Evolutionary conservation across 495 filamentous ascomycete genomes (phyloP), one percentile per base, ranked within the genome.

Genomic region (Choiromyces venosus): DNA sequence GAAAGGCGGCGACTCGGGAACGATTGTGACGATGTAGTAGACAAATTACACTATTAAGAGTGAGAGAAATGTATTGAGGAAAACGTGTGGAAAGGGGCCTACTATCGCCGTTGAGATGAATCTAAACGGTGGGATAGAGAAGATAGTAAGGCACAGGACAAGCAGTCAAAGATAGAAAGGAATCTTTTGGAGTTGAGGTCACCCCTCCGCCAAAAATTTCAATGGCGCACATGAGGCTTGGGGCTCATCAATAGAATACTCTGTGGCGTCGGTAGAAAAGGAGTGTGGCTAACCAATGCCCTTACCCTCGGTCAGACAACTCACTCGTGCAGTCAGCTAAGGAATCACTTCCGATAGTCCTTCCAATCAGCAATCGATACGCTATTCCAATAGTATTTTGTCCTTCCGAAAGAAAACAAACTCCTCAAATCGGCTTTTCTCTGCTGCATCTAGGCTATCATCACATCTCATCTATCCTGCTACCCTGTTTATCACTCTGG

Each of bases 131-230:
- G 33, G 29, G 52, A 21, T n/a, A 38, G 44, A 33, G 37, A 16
- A 25, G 64, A 72, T 52, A 52, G 37, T n/a, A 71, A 65, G 29
- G 69, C 70, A 74, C 71, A 70, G 64, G 73, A n/a, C 74, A 70
- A 69, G 65, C 39, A 70, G 74, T 52, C 44, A 75, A 75, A 69
- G 75, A 69, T 66, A 75, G 61, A 35, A 37, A 40, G 21, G 70
- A 74, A 73, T 52, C 73, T 77, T 52, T 70, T 72, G 66, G 69
- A 71, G 75, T 77, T 72, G 69, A 77, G 69, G 66, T 77, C 75
- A 70, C 74, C 75, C 75, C 75, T 77, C 75, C 74, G 72, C 75
- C 42, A 68, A 67, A 77, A 76, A 73, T 69, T 67, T 69, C 52
- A 29, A 74, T 77, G 74, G 75, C 74, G 74, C 69, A 69, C 73